Evolutionary conservation across 768 basidiomycete species (phyloP).

Genomic region (Paxillus ammoniavirescens): DNA sequence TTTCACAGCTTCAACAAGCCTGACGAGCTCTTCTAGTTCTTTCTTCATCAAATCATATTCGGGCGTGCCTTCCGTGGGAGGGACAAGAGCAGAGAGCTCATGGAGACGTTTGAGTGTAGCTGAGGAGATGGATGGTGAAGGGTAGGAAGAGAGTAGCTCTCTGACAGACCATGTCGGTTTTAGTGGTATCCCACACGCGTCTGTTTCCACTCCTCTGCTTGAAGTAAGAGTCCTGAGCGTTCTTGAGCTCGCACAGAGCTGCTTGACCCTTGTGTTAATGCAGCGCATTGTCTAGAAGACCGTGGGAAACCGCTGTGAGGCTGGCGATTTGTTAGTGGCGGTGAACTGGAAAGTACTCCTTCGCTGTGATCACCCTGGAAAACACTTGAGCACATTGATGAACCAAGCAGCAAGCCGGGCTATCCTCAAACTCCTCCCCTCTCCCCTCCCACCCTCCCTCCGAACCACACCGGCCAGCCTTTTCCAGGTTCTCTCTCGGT

Average conservation of each 20-base stretch:
- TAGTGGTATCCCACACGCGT: conserved; percentile 62
- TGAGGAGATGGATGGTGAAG: conserved; percentile 58
- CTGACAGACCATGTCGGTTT: conserved; percentile 80
- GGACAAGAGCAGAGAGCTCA: conserved; percentile 67
- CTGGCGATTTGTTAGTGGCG: neutral
- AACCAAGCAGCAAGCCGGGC: conserved; percentile 26
- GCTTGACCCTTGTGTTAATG: conserved; percentile 2
- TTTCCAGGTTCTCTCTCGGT: conserved; percentile 69
- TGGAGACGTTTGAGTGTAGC: conserved; percentile 63
- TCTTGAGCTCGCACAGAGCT: neutral
- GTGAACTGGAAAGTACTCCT: no score
- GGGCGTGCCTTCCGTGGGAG: conserved; percentile 57
- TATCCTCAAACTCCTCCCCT: conserved; percentile 59
- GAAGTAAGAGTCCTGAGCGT: conserved; percentile 1
- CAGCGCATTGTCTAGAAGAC: neutral
- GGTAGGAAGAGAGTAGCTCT: conserved; percentile 73
- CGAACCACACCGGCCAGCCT: conserved; percentile 58
- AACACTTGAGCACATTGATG: conserved; percentile 13
- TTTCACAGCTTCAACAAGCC: conserved; percentile 80
- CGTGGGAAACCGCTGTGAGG: conserved; percentile 8
- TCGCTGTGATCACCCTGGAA: neutral
- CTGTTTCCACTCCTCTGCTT: conserved; percentile 33
- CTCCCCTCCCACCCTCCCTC: conserved; percentile 58
- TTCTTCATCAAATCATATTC: conserved; percentile 50
- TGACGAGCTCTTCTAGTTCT: conserved; percentile 70